These are phyloP conservation scores for Cladobotryum mycophilum DNA, from an alignment of 2,329 filamentous ascomycete genomes.

Conservation along the genomic window DNA sequence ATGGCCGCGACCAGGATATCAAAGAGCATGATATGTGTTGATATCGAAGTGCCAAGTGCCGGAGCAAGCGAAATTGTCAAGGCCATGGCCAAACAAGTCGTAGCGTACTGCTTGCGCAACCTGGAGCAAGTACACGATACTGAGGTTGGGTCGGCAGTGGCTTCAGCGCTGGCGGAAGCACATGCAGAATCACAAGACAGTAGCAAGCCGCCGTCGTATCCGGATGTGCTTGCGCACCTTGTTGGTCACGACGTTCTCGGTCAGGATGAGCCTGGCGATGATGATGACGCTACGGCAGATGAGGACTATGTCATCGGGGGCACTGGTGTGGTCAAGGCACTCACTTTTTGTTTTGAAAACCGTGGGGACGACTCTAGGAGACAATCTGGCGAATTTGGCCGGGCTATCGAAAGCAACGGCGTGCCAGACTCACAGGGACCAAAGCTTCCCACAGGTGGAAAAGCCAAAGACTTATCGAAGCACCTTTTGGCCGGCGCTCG, in stretches of 20 bases:
- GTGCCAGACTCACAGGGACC: conserved; percentile 18
- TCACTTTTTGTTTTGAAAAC: conserved; percentile 85
- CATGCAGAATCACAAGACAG: conserved; percentile 23
- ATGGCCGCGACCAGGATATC: conserved; percentile 84
- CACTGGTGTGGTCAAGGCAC: conserved; percentile 88
- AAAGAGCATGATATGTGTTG: conserved; percentile 76
- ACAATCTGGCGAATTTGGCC: conserved; percentile 46
- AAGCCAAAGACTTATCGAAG: conserved; percentile 89
- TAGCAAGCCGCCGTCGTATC: conserved; percentile 42
- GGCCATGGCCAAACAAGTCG: conserved; percentile 86
- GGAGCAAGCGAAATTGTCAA: conserved; percentile 87
- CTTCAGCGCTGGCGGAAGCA: conserved; percentile 36
- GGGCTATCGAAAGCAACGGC: conserved; percentile 43
- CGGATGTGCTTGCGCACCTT: conserved; percentile 79
- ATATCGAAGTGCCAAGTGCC: conserved; percentile 78
- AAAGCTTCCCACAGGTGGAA: conserved; percentile 42
- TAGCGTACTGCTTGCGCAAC: conserved; percentile 88
- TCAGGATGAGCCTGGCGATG: conserved; percentile 48
- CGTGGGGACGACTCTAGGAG: conserved; percentile 55
- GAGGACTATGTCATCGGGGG: conserved; percentile 95
- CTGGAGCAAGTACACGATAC: conserved; percentile 72
- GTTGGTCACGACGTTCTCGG: conserved; percentile 61
- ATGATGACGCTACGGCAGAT: conserved; percentile 67
- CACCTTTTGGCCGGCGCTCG: conserved; percentile 80
- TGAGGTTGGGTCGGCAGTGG: conserved; percentile 46